These are phyloP conservation scores for Xerocomus potaroensis DNA, from an alignment of 768 basidiomycete species.

Conservation along the genomic window DNA sequence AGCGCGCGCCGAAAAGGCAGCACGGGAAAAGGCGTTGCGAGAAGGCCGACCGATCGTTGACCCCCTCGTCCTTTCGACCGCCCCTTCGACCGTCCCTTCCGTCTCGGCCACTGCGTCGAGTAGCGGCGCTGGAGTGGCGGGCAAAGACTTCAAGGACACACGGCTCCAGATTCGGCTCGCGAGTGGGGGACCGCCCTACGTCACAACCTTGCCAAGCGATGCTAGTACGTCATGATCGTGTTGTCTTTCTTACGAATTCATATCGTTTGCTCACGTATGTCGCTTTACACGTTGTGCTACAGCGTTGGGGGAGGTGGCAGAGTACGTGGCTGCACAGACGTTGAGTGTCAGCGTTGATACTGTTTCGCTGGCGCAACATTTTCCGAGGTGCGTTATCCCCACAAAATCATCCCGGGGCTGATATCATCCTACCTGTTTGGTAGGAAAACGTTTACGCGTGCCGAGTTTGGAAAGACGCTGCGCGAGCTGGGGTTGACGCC, in stretches of 20 bases:
- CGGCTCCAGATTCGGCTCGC: slow-evolving; percentile 87
- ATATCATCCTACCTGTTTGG: no score
- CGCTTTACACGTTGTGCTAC: no score
- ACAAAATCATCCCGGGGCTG: no score
- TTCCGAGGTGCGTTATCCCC: slow-evolving; percentile 72
- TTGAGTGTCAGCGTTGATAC: slow-evolving; percentile 70
- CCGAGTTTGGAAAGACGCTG: slow-evolving; percentile 77
- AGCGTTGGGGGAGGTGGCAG: slow-evolving; percentile 85
- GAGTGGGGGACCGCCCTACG: slow-evolving; percentile 72
- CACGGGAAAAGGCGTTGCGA: slow-evolving; percentile 86
- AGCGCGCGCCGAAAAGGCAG: slow-evolving; percentile 81
- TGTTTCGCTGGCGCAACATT: slow-evolving; percentile 72
- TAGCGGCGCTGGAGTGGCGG: slow-evolving; percentile 39
- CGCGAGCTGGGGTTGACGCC: slow-evolving; percentile 86
- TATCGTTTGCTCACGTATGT: no score
- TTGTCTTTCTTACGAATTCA: no score
- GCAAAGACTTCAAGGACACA: slow-evolving; percentile 82
- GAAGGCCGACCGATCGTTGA: slow-evolving; percentile 60
- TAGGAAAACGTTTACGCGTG: slow-evolving; percentile 72
- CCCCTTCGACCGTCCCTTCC: slow-evolving; percentile 28
- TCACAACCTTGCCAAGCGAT: slow-evolving; percentile 76
- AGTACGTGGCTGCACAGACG: slow-evolving; percentile 77
- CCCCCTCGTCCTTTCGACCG: slow-evolving; percentile 26
- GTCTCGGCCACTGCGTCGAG: not conserved
- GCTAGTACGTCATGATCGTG: slow-evolving; percentile 58